phyloP scores from a whole-genome alignment of 352 stramenopile species.

The Nannochloropsis limnetica region DNA sequence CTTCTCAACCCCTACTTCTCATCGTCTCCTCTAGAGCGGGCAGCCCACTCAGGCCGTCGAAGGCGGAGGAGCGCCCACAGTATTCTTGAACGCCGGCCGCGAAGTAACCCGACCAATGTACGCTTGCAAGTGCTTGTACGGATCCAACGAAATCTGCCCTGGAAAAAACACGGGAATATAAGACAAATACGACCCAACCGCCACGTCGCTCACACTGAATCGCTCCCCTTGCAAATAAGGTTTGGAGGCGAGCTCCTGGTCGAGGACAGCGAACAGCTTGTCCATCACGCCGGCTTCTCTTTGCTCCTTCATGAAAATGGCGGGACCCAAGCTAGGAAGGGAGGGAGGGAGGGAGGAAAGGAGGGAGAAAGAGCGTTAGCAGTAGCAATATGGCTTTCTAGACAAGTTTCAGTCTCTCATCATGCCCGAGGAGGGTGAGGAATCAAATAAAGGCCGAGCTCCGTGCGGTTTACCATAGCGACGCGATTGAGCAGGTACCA shows the following conservation, averaged over 20 bases:
- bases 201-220: slow-evolving; percentile 7
- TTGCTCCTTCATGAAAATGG: slow-evolving; percentile 17
- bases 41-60: not conserved
- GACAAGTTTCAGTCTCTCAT: too few species aligned
- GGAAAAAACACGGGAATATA: slow-evolving; percentile 20
- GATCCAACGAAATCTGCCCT: not conserved
- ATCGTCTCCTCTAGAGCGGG: not conserved
- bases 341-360: too few species aligned
- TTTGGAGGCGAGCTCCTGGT: not conserved
- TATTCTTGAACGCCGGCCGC: not conserved
- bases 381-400: too few species aligned
- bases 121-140: not conserved
- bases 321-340: not conserved
- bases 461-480: too few species aligned
- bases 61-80: slow-evolving; percentile 2
- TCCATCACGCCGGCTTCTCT: slow-evolving; percentile 1
- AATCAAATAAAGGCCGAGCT: too few species aligned
- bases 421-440: too few species aligned
- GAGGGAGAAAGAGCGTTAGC: too few species aligned
- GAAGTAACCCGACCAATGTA: not conserved
- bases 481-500: too few species aligned
- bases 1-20: not conserved
- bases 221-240: not conserved
- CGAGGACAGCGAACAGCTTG: slow-evolving; percentile 22
- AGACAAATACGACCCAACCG: slow-evolving; percentile 6